Base-by-base conservation (phyloP, 2,329 filamentous ascomycete genomes). In the Calonectria montana region DNA sequence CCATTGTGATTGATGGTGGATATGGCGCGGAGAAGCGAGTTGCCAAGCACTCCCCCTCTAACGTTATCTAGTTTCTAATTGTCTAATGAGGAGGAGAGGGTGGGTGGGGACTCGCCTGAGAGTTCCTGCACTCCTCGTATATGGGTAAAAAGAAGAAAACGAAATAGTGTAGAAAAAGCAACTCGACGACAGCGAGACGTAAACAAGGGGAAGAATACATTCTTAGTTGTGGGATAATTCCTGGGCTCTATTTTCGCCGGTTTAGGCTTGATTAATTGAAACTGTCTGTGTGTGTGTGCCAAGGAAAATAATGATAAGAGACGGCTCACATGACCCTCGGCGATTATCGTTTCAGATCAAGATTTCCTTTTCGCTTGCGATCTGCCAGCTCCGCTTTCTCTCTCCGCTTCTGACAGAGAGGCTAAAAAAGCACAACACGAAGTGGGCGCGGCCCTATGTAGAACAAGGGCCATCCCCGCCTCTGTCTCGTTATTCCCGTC, bases 361-460 rank as follows among this genome's bases (percentile, higher is more conserved):
- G 53, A 59, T 59, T 39, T 59, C 53, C n/a, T 59, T 39, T 59
- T 59, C 53, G 53, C 53, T 59, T 59, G 53, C 53, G 53, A 59
- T 59, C 53, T 59, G 53, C 39, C 53, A 59, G 53, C 53, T 59
- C 53, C 53, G 31, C 53, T 39, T 35, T 25, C 13, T 27, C 23
- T 29, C 47, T 50, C 15, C 47, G 15, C 16, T 29, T 31, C 18
- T 29, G 5, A 2, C 25, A 18, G 18, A 7, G 43, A 23, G 18
- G n/a, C 39, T 41, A 23, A 21, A 9, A 13, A 23, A 47, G 43
- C 2, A 35, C 39, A 41, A 4, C 4, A 47, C 41, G 37, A 39
- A 59, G 31, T 35, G 29, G 29, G 35, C 29, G 27, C 35, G n/a
- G 53, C 53, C 35, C 7, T 25, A 21, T 57, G 21, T 16, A 21